Evolutionary conservation across 2,329 filamentous ascomycete species (phyloP).

Genomic region (Microdochium bolleyi): DNA sequence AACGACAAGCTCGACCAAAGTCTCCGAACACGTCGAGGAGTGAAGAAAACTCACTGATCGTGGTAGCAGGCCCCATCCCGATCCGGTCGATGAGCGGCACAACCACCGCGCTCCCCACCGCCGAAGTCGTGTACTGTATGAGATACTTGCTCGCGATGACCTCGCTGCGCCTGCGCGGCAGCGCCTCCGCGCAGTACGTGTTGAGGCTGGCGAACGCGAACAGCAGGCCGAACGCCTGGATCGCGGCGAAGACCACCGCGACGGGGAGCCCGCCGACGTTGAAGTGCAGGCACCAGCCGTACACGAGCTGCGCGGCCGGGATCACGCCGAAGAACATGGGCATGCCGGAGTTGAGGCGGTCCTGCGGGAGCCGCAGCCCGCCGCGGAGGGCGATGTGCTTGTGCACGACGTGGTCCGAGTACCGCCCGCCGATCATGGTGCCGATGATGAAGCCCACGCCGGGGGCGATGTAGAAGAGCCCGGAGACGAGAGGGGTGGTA

Average conservation of each 20-base stretch:
- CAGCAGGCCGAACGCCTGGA: conserved; percentile 4
- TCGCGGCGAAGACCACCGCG: conserved; percentile 6
- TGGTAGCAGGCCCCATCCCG: conserved; percentile 13
- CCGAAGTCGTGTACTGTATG: conserved; percentile 19
- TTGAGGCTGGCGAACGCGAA: conserved; percentile 6
- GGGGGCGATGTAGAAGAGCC: conserved; percentile 68
- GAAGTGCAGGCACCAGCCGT: conserved; percentile 51
- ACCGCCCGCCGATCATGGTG: conserved; percentile 64
- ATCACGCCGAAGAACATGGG: conserved; percentile 49
- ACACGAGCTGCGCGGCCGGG: conserved; percentile 58
- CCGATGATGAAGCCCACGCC: conserved; percentile 62
- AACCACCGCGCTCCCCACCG: conserved; percentile 13
- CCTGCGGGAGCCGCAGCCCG: conserved; percentile 57
- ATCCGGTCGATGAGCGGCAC: conserved; percentile 19
- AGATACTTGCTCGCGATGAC: conserved; percentile 21
- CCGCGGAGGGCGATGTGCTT: conserved; percentile 52
- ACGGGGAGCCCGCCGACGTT: conserved; percentile 43
- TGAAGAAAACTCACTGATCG: conserved; percentile 1
- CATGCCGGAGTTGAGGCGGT: conserved; percentile 54
- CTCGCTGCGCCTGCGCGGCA: conserved; percentile 8
- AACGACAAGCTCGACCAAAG: not conserved
- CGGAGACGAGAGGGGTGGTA: conserved; percentile 56
- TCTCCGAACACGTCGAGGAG: not conserved
- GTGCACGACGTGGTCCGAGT: conserved; percentile 59
- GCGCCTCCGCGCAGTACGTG: conserved; percentile 6